Percentiles rank a stretch among this genome's conserved stretches.
Evolutionary conservation across 1,284 basidiomycete genomes (phyloP).

Genomic region (Melampsora occidentalis): DNA sequence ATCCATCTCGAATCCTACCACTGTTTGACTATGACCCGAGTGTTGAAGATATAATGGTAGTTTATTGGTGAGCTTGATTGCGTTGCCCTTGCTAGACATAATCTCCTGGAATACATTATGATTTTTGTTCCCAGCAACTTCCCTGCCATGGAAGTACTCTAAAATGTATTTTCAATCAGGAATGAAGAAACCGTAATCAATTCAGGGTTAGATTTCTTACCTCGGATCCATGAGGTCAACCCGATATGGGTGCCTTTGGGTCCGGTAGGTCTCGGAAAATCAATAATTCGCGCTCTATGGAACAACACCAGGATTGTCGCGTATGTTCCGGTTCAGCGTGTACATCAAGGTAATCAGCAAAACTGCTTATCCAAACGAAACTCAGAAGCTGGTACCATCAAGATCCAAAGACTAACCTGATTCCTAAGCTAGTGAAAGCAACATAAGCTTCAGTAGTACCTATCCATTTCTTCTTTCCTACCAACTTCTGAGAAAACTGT

Average conservation of each 20-base stretch:
- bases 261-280: neutral
- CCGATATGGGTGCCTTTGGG: neutral
- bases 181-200: neutral
- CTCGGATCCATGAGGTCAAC: neutral
- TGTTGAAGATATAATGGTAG: constrained; percentile 51
- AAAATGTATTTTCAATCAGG: neutral
- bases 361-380: neutral
- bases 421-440: constrained; percentile 47
- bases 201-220: neutral
- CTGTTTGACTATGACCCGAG: constrained; percentile 49
- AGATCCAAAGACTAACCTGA: constrained; percentile 44
- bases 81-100: neutral
- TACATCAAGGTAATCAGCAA: neutral
- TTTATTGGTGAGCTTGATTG: constrained; percentile 16
- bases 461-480: constrained; percentile 49
- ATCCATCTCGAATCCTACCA: constrained; percentile 49
- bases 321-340: neutral
- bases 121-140: neutral
- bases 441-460: constrained; percentile 51
- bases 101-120: neutral
- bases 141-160: neutral
- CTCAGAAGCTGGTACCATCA: too few relatives aligned
- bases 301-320: neutral
- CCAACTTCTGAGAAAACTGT: constrained; percentile 47
- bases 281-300: constrained; percentile 2